Conservation (phyloP, 2,329 filamentous ascomycete genomes). For the Pyrenophora graminea region DNA sequence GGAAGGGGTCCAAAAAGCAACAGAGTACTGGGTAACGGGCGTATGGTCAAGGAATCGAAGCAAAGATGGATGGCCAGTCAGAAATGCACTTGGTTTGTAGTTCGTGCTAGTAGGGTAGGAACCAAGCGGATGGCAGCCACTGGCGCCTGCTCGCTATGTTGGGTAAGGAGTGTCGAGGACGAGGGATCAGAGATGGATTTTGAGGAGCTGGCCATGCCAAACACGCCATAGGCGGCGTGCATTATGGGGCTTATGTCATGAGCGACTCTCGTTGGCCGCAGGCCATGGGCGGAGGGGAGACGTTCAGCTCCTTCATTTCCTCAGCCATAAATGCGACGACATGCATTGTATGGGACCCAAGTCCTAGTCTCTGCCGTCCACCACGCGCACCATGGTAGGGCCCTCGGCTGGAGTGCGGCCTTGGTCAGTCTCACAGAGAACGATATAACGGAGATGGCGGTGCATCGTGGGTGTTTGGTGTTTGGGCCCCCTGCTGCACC, state of each 20-base stretch:
- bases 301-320: constrained; percentile 38
- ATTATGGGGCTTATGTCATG: constrained; percentile 28
- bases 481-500: constrained; percentile 16
- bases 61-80: constrained; percentile 14
- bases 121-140: constrained; percentile 29
- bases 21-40: constrained; percentile 26
- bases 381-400: background rate
- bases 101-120: constrained; percentile 21
- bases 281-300: constrained; percentile 25
- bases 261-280: constrained; percentile 32
- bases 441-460: background rate
- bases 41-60: constrained; percentile 19
- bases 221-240: constrained; percentile 33
- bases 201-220: constrained; percentile 25
- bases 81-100: constrained; percentile 5
- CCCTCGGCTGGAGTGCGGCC: constrained; percentile 5
- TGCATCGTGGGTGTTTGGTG: constrained; percentile 1
- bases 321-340: constrained; percentile 11
- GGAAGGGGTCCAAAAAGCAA: constrained; percentile 27
- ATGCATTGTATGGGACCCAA: constrained; percentile 10
- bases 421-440: constrained; percentile 10
- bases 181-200: constrained; percentile 24
- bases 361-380: constrained; percentile 4
- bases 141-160: constrained; percentile 25
- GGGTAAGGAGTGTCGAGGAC: constrained; percentile 24